These are phyloP conservation scores for Penicillium steckii DNA, from an alignment of 495 filamentous ascomycete genomes.

Conservation along the genomic window DNA sequence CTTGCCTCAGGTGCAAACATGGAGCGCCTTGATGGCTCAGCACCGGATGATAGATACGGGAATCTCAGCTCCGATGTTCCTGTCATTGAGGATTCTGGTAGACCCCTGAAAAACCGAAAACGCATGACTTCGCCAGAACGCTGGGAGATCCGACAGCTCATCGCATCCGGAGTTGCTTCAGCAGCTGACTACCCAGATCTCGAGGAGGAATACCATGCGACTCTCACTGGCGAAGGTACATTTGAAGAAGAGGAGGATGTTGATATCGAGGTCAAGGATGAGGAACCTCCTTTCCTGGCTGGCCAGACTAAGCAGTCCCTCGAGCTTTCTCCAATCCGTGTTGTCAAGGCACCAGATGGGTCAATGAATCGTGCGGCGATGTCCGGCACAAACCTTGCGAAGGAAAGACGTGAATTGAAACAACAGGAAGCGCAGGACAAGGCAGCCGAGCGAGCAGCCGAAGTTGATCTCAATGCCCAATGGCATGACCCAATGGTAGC, in stretches of 20 bases:
- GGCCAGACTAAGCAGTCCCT: conserved; percentile 96
- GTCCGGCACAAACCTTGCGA: conserved; percentile 85
- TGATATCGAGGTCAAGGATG: conserved; percentile 94
- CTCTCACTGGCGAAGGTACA: conserved; percentile 77
- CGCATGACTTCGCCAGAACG: conserved; percentile 92
- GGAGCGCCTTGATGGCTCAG: conserved; percentile 66
- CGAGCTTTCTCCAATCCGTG: conserved; percentile 90
- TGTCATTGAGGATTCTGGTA: conserved; percentile 63
- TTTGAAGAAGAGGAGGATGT: conserved; percentile 97
- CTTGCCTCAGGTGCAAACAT: conserved; percentile 92
- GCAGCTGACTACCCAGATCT: conserved; percentile 91
- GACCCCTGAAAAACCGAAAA: conserved; percentile 66
- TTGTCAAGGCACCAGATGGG: conserved; percentile 96
- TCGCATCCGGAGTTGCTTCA: conserved; percentile 89
- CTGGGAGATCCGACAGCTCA: conserved; percentile 96
- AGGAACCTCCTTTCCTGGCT: conserved; percentile 93
- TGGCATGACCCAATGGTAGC: conserved; percentile 97
- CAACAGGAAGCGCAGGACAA: conserved; percentile 86
- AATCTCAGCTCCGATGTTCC: conserved; percentile 56
- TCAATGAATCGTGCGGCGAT: conserved; percentile 94
- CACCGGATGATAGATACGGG: conserved; percentile 55
- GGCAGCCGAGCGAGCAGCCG: conserved; percentile 71
- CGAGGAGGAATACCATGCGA: conserved; percentile 90
- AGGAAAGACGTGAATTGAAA: conserved; percentile 82
- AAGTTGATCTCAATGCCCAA: conserved; percentile 84